A percentile compares a stretch with the other conserved stretches of the same genome.
These are phyloP conservation scores for Hyaloscypha bicolor DNA, from an alignment of 495 filamentous ascomycete species.

Conservation along the genomic window DNA sequence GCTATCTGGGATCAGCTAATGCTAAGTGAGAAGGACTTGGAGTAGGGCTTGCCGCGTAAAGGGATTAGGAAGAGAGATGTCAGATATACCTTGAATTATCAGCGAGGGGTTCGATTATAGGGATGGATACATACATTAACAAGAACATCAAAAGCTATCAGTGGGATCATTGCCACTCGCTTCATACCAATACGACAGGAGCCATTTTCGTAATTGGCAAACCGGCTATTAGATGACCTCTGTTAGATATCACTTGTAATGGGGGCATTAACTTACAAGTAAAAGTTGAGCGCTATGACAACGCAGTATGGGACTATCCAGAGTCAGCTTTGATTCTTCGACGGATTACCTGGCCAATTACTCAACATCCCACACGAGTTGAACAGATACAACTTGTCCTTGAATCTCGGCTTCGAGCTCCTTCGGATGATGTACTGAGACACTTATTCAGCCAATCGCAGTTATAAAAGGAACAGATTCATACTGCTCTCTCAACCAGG, in stretches of 20 bases:
- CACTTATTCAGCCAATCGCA: neutral
- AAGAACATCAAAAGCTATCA: conserved; percentile 51
- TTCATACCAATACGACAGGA: conserved; percentile 56
- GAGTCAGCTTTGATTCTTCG: neutral
- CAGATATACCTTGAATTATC: conserved; percentile 46
- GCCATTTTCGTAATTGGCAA: conserved; percentile 46
- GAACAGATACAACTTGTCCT: conserved; percentile 52
- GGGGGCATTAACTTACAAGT: conserved; percentile 43
- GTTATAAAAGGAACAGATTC: conserved; percentile 6
- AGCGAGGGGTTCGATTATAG: neutral
- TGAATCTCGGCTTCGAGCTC: conserved; percentile 42
- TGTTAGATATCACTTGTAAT: neutral
- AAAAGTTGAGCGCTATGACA: conserved; percentile 51
- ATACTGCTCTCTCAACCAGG: conserved; percentile 55
- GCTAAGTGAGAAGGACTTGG: neutral
- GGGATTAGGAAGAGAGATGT: conserved; percentile 52
- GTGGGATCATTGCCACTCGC: conserved; percentile 48
- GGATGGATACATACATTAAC: conserved; percentile 44
- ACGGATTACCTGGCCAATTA: conserved; percentile 24
- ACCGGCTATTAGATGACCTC: conserved; percentile 38
- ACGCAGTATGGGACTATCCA: conserved; percentile 44
- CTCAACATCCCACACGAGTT: conserved; percentile 56
- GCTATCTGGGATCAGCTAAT: conserved; percentile 26
- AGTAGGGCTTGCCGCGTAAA: conserved; percentile 41
- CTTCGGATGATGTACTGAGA: conserved; percentile 50